These are phyloP conservation scores for Protea cynaroides DNA, from an alignment of 164 flowering plant genomes.

Conservation along the genomic window DNA sequence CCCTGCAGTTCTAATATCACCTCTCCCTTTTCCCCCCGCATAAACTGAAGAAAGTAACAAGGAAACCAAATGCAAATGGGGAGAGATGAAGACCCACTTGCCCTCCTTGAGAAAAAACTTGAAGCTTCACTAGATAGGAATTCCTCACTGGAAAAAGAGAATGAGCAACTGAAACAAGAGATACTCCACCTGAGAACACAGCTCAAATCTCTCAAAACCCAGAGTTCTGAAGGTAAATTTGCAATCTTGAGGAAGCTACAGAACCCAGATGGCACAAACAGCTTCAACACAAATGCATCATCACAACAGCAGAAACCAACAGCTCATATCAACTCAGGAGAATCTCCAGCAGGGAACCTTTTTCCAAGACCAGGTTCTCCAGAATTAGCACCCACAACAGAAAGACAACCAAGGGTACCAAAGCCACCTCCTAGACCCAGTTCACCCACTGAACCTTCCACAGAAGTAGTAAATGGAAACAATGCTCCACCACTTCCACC, in stretches of 20 bases:
- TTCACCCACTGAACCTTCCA: conserved; percentile 2
- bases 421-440: conserved; percentile 40
- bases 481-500: conserved; percentile 18
- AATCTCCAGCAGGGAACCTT: conserved; percentile 10
- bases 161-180: conserved; percentile 59
- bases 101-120: conserved; percentile 35
- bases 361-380: conserved; percentile 13
- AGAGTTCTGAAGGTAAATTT: conserved; percentile 42
- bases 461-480: conserved; percentile 15
- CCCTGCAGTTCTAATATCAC: conserved; percentile 4
- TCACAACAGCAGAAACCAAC: conserved; percentile 18
- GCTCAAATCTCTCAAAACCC: conserved; percentile 40
- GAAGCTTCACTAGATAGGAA: conserved; percentile 33
- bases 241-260: conserved; percentile 49
- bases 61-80: conserved; percentile 27
- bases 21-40: neutral
- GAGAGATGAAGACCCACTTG: conserved; percentile 24
- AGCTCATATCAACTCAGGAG: conserved; percentile 15
- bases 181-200: conserved; percentile 37
- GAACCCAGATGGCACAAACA: conserved; percentile 25
- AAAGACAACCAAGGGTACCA: conserved; percentile 18
- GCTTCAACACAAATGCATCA: conserved; percentile 17
- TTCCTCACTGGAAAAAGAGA: conserved; percentile 46
- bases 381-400: conserved; percentile 15
- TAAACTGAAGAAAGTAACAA: neutral